phyloP scores from a whole-genome alignment of 768 basidiomycete genomes.

The Lactarius pseudohatsudake region DNA sequence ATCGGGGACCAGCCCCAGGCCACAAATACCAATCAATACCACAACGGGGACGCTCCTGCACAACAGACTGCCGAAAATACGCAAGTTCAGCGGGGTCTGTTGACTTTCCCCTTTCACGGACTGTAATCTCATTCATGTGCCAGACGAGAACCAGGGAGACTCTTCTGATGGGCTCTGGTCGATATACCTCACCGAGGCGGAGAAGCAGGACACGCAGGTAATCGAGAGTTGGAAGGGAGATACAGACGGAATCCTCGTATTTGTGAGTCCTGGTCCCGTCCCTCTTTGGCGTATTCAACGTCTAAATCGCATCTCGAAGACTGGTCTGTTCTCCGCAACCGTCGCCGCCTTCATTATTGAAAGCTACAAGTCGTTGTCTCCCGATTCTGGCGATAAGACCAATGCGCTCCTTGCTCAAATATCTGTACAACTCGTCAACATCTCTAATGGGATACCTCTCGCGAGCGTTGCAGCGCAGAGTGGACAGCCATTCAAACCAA shows the following conservation, averaged over 20 bases:
- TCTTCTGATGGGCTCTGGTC: constrained; percentile 13
- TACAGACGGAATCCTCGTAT: constrained; percentile 8
- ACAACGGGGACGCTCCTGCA: too few species aligned
- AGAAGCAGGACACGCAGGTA: constrained; percentile 8
- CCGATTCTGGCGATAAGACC: too few species aligned
- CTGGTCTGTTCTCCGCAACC: too few species aligned
- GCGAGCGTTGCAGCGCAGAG: too few species aligned
- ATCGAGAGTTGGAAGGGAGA: constrained; percentile 15
- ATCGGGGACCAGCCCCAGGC: fast-evolving
- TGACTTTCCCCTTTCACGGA: neutral
- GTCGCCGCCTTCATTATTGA: too few species aligned
- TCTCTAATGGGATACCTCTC: too few species aligned
- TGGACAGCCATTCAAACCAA: too few species aligned
- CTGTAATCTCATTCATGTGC: neutral
- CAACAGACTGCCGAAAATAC: neutral
- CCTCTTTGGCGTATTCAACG: too few species aligned
- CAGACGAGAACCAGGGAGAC: constrained; percentile 8
- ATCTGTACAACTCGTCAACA: too few species aligned
- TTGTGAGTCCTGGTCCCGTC: constrained; percentile 4
- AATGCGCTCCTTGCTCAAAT: too few species aligned
- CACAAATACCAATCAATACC: neutral
- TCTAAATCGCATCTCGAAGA: too few species aligned
- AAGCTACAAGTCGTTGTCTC: too few species aligned
- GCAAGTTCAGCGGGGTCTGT: neutral
- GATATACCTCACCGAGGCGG: constrained; percentile 8